Evolutionary conservation across 2,329 filamentous ascomycete genomes (phyloP).

Genomic region (Dissoconium aciculare): DNA sequence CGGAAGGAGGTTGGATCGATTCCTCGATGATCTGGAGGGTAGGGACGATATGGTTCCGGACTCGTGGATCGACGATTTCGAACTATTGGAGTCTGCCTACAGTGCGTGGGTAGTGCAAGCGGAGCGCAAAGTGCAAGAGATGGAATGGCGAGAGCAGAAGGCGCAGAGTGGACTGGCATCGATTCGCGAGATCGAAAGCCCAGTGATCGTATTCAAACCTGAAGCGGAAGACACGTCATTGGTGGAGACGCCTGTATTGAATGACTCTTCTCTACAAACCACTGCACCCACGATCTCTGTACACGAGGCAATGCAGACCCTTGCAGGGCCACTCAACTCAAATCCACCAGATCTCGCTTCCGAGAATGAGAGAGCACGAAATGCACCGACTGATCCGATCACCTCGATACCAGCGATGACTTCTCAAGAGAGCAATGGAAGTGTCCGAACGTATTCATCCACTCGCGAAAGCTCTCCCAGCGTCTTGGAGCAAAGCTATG

Average conservation of each 20-base stretch:
- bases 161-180: background rate
- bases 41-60: conserved; percentile 72
- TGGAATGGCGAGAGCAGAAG: conserved; percentile 30
- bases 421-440: no score
- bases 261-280: no score
- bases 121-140: conserved; percentile 56
- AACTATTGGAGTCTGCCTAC: conserved; percentile 62
- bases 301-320: background rate
- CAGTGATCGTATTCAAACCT: background rate
- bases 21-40: conserved; percentile 78
- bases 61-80: conserved; percentile 74
- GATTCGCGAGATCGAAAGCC: background rate
- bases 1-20: conserved; percentile 61
- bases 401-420: no score
- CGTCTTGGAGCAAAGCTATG: no score
- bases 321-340: conserved; percentile 1
- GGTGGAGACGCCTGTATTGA: conserved; percentile 1
- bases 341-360: background rate
- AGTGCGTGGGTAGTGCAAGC: conserved; percentile 67
- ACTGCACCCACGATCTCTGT: no score
- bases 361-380: background rate
- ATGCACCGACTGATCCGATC: no score
- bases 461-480: no score
- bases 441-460: no score
- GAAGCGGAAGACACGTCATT: background rate